Evolutionary conservation across 768 basidiomycete genomes (phyloP), one percentile per base, ranked within the genome.

Genomic region (Coprinopsis sp.): DNA sequence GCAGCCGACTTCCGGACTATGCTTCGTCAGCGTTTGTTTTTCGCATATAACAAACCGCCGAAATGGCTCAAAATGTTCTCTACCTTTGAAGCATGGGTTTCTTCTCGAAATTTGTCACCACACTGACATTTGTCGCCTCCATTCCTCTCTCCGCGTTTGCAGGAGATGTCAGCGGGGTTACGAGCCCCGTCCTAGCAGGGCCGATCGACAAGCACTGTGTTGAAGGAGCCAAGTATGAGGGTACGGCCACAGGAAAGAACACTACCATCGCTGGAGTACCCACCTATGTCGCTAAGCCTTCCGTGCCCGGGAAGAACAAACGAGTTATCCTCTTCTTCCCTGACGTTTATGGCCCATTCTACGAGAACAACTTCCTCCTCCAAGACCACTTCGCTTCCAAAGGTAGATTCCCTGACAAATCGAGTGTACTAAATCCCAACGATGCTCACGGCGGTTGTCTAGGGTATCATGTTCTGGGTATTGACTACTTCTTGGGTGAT

Each of bases 401-500:
- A 8, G 77, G 78, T 79, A 45, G 2, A 62, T 30, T 11, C n/a
- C 12, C 37, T 31, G 7, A 12, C 3, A 10, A 8, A 10, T 46
- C 18, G 16, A 38, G 23, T 18, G 33, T 24, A n/a, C 21, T 2
- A 12, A 19, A 3, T n/a, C 3, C 27, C n/a, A 16, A 7, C 10
- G 29, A 7, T 19, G n/a, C 25, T 16, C 18, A 30, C 25, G 22
- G 25, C 12, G 38, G 6, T 8, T 4, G 19, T 10, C 22, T 39
- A 78, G 77, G 78, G 2, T 79, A 68, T 52, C 58, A 61, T 24
- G 76, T 79, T 16, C 54, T 78, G 3, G 74, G 73, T 3, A 53
- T 70, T 14, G 78, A 80, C 46, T 79, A 77, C 59, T 78, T 80
- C 55, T 63, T 77, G 44, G 75, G 77, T 6, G 73, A 78, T 41